Conservation (phyloP, 2,329 filamentous ascomycete genomes). For the Phaeomoniella chlamydospora region DNA sequence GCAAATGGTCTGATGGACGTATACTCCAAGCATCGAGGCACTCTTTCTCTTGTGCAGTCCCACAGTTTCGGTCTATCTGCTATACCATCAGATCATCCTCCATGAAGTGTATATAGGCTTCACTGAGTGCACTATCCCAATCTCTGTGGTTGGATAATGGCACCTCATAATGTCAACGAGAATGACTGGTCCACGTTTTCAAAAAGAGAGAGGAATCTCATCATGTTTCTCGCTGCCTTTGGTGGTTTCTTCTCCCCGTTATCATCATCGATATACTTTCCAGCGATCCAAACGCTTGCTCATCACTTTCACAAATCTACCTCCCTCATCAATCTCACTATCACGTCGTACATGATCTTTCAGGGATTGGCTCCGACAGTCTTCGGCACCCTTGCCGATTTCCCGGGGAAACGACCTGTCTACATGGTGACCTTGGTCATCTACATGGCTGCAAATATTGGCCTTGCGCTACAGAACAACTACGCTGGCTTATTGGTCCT, state of each 20-base stretch:
- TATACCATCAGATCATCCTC: too few relatives aligned
- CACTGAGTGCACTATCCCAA: too few relatives aligned
- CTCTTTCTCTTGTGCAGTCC: too few relatives aligned
- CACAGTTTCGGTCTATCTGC: too few relatives aligned
- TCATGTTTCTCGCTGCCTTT: neutral
- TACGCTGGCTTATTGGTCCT: constrained; percentile 20
- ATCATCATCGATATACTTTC: constrained; percentile 13
- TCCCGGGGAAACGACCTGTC: constrained; percentile 15
- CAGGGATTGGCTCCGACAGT: constrained; percentile 17
- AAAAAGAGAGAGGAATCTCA: neutral
- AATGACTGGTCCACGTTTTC: neutral
- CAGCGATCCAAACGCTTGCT: constrained; percentile 12
- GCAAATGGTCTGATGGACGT: too few relatives aligned
- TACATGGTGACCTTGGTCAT: constrained; percentile 15
- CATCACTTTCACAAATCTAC: constrained; percentile 14
- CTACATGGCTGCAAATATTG: constrained; percentile 23
- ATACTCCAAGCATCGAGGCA: too few relatives aligned
- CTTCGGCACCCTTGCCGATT: constrained; percentile 17
- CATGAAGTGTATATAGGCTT: too few relatives aligned
- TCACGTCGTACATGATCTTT: constrained; percentile 17
- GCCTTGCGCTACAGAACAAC: constrained; percentile 20
- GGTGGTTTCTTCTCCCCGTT: constrained; percentile 1
- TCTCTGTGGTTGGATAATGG: too few relatives aligned
- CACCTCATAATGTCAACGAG: neutral
- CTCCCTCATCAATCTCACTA: constrained; percentile 18